Base-by-base conservation (phyloP, 2,329 filamentous ascomycete species). In the Ophiostoma quercus region DNA sequence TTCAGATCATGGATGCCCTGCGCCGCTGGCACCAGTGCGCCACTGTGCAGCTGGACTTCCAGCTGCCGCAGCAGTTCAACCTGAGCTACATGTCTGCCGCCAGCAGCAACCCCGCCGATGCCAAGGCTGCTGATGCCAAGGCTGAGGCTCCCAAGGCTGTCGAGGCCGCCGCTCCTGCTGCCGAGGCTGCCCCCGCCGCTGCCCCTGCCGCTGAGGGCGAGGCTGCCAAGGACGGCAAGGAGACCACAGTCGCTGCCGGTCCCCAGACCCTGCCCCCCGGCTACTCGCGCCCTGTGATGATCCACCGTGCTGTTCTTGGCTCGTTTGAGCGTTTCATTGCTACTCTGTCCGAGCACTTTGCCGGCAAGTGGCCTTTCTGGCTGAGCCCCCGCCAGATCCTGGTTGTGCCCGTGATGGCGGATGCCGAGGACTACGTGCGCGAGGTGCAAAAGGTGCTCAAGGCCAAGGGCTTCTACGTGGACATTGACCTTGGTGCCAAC, bases 41-140 rank as follows among this genome's bases (percentile, higher is more conserved):
- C 75, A 98, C 94, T 14, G 96, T 98, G 74, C 94, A 98, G 81
- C 87, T 96, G 69, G 92, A 96, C 78, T 96, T 96, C 82, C 91
- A 97, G 77, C 73, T 74, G 70, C 73, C 73, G 34, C 72, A 73
- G 72, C 72, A 72, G 67, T 74, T 74, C 54, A 73, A 73, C 69
- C 73, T 74, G 54, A 73, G 70, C 71, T 74, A 73, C 72, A 73
- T 73, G 71, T 76, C 79, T n/a, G 75, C 74, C 8, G 74, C 78
- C 39, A 72, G 68, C 69, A 68, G 68, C 69, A 63, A 70, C 43
- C 65, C 66, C 2, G 60, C 51, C 19, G 69, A 69, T 4, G 68
- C 39, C 22, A 68, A 69, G 63, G 51, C 65, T 1, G 60, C 19
- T 22, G 65, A 67, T 62, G 29, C 39, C 39, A 41, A 41, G 39